Evolutionary conservation across 2,329 filamentous ascomycete genomes (phyloP).

Genomic region (Elsinoe ampelina): DNA sequence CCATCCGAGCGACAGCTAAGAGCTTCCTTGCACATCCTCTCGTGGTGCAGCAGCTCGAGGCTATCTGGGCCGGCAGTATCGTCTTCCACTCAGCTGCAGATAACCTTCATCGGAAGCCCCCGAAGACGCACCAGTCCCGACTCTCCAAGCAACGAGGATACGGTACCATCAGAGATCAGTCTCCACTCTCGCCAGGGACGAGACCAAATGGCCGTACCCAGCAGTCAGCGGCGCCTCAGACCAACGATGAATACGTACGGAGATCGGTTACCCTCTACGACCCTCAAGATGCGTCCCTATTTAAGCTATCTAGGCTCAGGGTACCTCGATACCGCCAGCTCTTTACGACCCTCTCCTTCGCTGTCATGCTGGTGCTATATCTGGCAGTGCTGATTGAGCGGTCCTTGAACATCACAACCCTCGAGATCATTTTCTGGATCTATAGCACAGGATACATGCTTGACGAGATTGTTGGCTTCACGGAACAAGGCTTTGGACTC

Average conservation of each 20-base stretch:
- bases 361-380: constrained; percentile 75
- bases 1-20: constrained; percentile 86
- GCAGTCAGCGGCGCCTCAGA: constrained; percentile 23
- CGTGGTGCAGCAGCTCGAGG: constrained; percentile 89
- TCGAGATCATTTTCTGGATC: constrained; percentile 92
- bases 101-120: constrained; percentile 60
- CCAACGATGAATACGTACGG: constrained; percentile 37
- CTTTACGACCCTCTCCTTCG: constrained; percentile 78
- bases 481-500: constrained; percentile 88
- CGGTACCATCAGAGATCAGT: constrained; percentile 27
- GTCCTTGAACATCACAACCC: constrained; percentile 67
- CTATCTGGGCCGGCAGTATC: constrained; percentile 92
- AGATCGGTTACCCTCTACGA: constrained; percentile 83
- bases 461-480: constrained; percentile 91
- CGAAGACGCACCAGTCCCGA: constrained; percentile 24
- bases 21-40: constrained; percentile 85
- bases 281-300: constrained; percentile 76
- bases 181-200: constrained; percentile 19
- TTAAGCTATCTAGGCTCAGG: constrained; percentile 82
- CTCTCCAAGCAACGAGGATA: constrained; percentile 25
- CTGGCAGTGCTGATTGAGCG: constrained; percentile 69
- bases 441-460: constrained; percentile 97
- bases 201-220: constrained; percentile 25
- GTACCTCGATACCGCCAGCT: constrained; percentile 89
- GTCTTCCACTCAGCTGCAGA: constrained; percentile 88